Percentiles rank a stretch among this genome's conserved stretches.
phyloP scores from a whole-genome alignment of 116 monocot species.

The Trichopus zeylanicus region DNA sequence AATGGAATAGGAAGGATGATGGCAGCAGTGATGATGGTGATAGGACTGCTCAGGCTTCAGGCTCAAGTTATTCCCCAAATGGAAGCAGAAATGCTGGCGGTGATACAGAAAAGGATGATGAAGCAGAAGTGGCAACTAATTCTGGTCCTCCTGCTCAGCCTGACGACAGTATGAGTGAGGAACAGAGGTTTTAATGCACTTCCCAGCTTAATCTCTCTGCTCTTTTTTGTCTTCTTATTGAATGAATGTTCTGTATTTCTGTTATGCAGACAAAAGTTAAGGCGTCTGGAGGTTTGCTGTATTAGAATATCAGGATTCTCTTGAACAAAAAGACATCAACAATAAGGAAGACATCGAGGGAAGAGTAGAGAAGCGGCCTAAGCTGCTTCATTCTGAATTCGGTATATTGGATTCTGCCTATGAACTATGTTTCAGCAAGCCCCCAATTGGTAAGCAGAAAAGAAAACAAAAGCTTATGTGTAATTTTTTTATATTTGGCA shows the following conservation, averaged over 20 bases:
- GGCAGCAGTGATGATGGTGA: conserved; percentile 73
- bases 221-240: neutral
- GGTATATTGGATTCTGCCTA: conserved; percentile 61
- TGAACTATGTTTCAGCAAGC: conserved; percentile 21
- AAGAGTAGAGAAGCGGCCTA: conserved; percentile 60
- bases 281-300: conserved; percentile 93
- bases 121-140: conserved; percentile 31
- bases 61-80: conserved; percentile 76
- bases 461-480: neutral
- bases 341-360: conserved; percentile 78
- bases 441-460: conserved; percentile 34
- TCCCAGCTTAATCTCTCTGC: neutral
- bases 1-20: conserved; percentile 94
- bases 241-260: neutral
- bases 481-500: too few relatives aligned
- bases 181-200: conserved; percentile 54
- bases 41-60: conserved; percentile 40
- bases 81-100: conserved; percentile 65
- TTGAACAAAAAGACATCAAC: conserved; percentile 72
- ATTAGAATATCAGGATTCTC: conserved; percentile 94
- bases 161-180: conserved; percentile 71
- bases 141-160: conserved; percentile 16
- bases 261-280: conserved; percentile 72
- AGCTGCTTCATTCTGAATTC: conserved; percentile 64
- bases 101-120: conserved; percentile 30